These are phyloP conservation scores for Syncephalastrum racemosum DNA, from an alignment of 371 early-diverging fungal species.

Conservation along the genomic window DNA sequence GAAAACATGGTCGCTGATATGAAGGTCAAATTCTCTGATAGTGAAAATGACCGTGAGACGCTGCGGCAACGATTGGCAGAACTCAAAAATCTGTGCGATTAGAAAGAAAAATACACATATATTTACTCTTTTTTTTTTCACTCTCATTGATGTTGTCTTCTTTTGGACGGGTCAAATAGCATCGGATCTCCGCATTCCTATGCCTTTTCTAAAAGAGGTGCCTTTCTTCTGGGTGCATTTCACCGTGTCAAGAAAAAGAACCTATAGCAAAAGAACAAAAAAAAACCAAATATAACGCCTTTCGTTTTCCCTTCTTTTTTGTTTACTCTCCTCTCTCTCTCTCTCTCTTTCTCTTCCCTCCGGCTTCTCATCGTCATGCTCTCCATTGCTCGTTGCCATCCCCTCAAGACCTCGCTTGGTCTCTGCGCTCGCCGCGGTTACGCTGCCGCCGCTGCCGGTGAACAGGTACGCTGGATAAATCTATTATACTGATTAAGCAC, in stretches of 20 bases:
- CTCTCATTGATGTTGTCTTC: conserved; percentile 2
- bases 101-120: conserved; percentile 3
- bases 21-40: conserved; percentile 72
- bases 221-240: conserved; percentile 5
- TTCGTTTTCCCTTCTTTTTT: too few relatives aligned
- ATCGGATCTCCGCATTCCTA: neutral
- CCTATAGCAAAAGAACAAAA: conserved; percentile 39
- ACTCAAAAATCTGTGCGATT: conserved; percentile 32
- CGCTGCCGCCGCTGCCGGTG: conserved; percentile 27
- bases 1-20: conserved; percentile 73
- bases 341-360: conserved; percentile 11
- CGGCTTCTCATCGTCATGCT: conserved; percentile 9
- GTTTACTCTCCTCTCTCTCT: conserved; percentile 3
- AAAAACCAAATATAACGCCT: conserved; percentile 7
- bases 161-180: neutral
- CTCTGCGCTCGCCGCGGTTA: conserved; percentile 7
- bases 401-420: conserved; percentile 19
- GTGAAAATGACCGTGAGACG: conserved; percentile 70
- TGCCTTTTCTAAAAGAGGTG: conserved; percentile 8
- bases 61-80: conserved; percentile 64
- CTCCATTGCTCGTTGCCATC: conserved; percentile 14
- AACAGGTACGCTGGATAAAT: conserved; percentile 16
- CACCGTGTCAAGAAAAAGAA: conserved; percentile 46
- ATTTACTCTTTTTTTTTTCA: conserved; percentile 5
- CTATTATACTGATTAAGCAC: neutral